Evolutionary conservation across 1,284 basidiomycete genomes (phyloP), one percentile per base, ranked within the genome.

Genomic region (Schizopora paradoxa): DNA sequence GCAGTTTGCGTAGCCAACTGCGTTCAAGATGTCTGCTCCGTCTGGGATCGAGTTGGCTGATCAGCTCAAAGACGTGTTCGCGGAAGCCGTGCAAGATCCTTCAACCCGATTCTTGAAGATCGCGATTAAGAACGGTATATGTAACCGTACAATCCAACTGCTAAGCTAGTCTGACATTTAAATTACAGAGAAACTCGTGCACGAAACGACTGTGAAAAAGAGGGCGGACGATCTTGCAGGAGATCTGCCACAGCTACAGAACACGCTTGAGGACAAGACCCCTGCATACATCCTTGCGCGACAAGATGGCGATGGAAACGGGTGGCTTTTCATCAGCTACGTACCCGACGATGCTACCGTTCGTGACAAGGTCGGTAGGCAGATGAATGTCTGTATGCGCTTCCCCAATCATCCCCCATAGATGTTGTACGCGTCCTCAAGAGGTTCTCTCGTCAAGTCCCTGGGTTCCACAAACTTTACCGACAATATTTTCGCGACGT

Each of bases 381-480:
- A 29, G 23, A 13, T 22, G 26, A 18, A 25, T 32, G 11, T 43
- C 14, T 14, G n/a, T 16, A 29, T 41, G 10, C n/a, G 21, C 21
- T 48, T 36, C 21, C n/a, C n/a, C 36, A 21, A 13, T 8, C n/a
- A 23, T 26, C 11, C 49, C 27, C 19, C 14, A 28, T 51, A 95
- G 86, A 95, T 94, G 91, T 70, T 95, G 22, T 93, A 94, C 62
- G 91, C 91, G n/a, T 86, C 90, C 1, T 83, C 85, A 0, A 79
- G 90, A 41, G 72, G 74, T 21, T 77, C 83, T 5, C 71, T 94
- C 16, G 72, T 83, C 37, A 90, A 82, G 62, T 70, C 77, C 4
- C 73, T 94, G 1, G 90, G 90, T 35, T 85, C 89, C 3, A 70
- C 78, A 36, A 67, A 80, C 47, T 91, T 93, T 63, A 77, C 79